Base-by-base conservation (phyloP, 2,329 filamentous ascomycete genomes). In the Bimuria novae-zelandiae region DNA sequence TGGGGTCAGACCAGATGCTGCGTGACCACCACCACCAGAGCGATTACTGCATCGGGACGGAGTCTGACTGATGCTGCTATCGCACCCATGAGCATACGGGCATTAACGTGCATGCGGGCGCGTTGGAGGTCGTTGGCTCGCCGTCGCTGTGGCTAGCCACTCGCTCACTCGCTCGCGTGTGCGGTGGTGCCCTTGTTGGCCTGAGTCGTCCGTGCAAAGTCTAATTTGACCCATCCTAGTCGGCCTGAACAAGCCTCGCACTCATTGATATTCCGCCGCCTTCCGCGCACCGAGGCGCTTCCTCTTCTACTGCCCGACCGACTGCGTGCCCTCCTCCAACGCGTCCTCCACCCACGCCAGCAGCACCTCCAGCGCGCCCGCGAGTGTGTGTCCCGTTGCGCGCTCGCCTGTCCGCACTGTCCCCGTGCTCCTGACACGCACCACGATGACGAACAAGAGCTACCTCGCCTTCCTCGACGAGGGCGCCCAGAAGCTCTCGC, bases 401-500 rank as follows among this genome's bases (percentile, higher is more conserved):
- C 19, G 19, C 17, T 17, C 17, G 17, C 41, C 41, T n/a, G 42
- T 35, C 42, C 49, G 42, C 50, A 39, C 33, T 41, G 36, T 48
- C 43, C 41, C 37, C 37, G 39, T 44, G 30, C 47, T 42, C 53
- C 33, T 17, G 33, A 36, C 30, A 12, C 39, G 25, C 47, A n/a
- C 51, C 51, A 30, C 56, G 57, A 71, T 69, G 67, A 63, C 70
- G 50, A 70, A 64, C 63, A 70, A 69, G 51, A 64, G 59, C 55
- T 71, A 71, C 55, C 63, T 72, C 59, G 67, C 65, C 25, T 70
- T 68, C 55, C 68, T 70, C 61, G 65, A 71, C 61, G 60, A 53
- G 52, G 49, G 64, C 35, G 49, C 64, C 50, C 61, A 66, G 56
- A 77, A 77, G 74, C 70, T 79, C 59, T 69, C 74, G 59, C 67